Evolutionary conservation across 208 protist genomes (phyloP), one percentile per base, ranked within the genome.

Genomic region (Trypanosoma conorhini): DNA sequence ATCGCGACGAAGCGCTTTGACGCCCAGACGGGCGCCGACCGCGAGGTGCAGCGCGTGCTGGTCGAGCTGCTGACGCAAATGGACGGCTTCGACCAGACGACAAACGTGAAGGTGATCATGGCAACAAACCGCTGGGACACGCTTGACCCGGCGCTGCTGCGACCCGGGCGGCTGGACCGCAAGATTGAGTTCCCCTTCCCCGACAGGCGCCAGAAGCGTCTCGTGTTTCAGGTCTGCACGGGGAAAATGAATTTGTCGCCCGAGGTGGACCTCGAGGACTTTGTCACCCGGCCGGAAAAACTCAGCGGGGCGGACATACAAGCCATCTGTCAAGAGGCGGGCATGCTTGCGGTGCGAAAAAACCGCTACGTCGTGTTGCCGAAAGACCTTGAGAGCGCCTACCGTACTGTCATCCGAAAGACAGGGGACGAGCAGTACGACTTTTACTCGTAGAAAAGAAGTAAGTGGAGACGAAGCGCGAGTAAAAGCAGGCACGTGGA

Each of bases 1-100:
- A 99, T 99, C 80, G 99, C 98, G 1, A 99, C 98, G n/a, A 99
- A 99, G 87, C 97, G 99, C 62, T 99, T 99, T 72, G 99, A 99
- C 79, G 98, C 98, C 8, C 98, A 99, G 79, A 98, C 97, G 17
- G 98, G 98, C 56, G 98, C 98, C 4, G 98, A 99, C 87, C 86
- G 98, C 57, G 98, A 99, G 87, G 98, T 99, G 64, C 99, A 99
- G 88, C 97, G 99, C 62, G 99, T 99, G 74, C 85, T 99, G 13
- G 90, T 99, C 60, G 99, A 99, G 88, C 87, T 99, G 46, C 96
- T 99, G 24, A 99, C 98, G 61, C 99, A 99, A 86, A 99, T 99
- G 99, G 99, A 99, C 81, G 99, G 99, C 66, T 99, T 99, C 80
- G 99, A 99, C 70, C 95, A 99, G 70, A 96, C 88, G 7, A 97